phyloP scores from a whole-genome alignment of 202 grass and related monocot species.

The Panicum virgatum region DNA sequence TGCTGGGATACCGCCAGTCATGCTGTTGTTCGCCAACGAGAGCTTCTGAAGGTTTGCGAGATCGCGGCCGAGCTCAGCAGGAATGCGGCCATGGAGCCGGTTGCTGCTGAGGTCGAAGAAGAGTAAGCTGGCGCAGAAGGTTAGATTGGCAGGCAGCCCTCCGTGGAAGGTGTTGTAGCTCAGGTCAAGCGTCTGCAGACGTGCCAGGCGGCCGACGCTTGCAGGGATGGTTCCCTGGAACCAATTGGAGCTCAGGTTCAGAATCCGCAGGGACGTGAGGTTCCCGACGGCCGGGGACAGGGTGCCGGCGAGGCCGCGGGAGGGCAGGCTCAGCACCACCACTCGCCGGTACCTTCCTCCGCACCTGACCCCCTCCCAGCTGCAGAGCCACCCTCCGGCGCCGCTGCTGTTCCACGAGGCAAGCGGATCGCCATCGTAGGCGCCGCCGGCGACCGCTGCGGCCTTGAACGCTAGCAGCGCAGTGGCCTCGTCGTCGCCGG shows the following conservation, averaged over 20 bases:
- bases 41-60: neutral
- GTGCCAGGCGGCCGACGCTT: neutral
- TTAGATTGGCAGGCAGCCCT: neutral
- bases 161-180: constrained; percentile 8
- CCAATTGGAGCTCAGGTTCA: constrained; percentile 37
- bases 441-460: neutral
- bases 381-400: neutral
- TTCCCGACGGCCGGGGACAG: constrained; percentile 37
- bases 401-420: neutral
- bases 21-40: neutral
- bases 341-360: neutral
- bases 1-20: neutral
- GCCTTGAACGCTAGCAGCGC: constrained; percentile 12
- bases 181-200: neutral
- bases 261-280: constrained; percentile 26
- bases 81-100: neutral
- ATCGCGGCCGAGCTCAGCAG: neutral
- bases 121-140: neutral
- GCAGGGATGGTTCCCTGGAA: constrained; percentile 17
- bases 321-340: constrained; percentile 19
- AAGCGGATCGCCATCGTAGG: neutral
- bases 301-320: neutral
- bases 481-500: neutral
- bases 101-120: neutral
- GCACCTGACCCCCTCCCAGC: constrained; percentile 44